Evolutionary conservation across 768 basidiomycete genomes (phyloP), one percentile per base, ranked within the genome.

Genomic region (Mycena rebaudengoi): DNA sequence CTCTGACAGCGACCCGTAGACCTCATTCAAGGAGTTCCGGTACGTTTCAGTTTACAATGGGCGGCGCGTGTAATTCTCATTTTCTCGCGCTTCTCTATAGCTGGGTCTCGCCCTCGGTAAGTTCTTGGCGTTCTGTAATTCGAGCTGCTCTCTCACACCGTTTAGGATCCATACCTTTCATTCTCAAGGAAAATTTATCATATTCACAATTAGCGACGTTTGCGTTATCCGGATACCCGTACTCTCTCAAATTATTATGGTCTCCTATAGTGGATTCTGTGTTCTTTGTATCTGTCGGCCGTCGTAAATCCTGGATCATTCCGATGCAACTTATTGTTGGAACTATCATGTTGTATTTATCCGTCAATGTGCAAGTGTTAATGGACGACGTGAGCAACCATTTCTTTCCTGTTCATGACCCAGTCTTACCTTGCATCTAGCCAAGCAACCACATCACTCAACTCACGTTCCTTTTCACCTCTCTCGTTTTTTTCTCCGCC

Each of bases 261-360:
- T 97, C 95, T 7, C 98, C 98, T 52, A 91, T 99, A 64, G 95
- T 99, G 56, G 98, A 99, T 73, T 93, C 97, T 2, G 81, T 91
- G 66, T 99, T 91, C 76, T 82, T 91, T 70, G 79, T 87, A 35
- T 90, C 87, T 40, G 68, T 96, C 65, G 98, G 98, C n/a, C 90
- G 98, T 50, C 85, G 98, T 66, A 99, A 98, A 77, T 96, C 94
- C 64, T 99, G 98, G 98, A 99, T 99, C 69, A 91, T 99, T 65
- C 98, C 98, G 43, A 98, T 99, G 85, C 98, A 99, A 75, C 74
- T 90, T 30, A 88, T 95, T 66, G 92, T 98, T 50, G 98, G 95
- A 40, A 82, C 86, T 40, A 79, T 95, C 62, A 93, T 94, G 91
- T 70, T 93, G 35, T 89, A 88, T 70, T 89, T 94, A 63, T 91